phyloP scores from a whole-genome alignment of 2,329 filamentous ascomycete genomes.

The Penicillium sp. region DNA sequence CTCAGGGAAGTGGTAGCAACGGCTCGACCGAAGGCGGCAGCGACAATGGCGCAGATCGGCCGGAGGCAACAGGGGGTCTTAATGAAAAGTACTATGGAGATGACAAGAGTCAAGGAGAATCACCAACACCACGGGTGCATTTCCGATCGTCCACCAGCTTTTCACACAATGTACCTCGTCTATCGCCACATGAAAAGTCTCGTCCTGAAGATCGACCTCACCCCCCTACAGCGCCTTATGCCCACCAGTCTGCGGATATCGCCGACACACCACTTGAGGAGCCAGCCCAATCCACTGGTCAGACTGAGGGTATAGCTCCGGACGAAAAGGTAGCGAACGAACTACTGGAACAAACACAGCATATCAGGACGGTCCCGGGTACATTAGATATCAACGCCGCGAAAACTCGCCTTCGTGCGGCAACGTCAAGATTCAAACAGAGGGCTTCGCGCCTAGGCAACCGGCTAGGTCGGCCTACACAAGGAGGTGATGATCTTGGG shows the following conservation, averaged over 20 bases:
- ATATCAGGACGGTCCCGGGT: not conserved
- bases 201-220: slow-evolving; percentile 15
- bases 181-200: slow-evolving; percentile 4
- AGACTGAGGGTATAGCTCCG: not conserved
- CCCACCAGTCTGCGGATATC: slow-evolving; percentile 29
- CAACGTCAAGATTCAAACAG: slow-evolving; percentile 6
- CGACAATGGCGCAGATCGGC: not conserved
- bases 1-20: not conserved
- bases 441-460: slow-evolving; percentile 16
- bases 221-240: slow-evolving; percentile 19
- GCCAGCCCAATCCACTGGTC: not conserved
- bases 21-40: not conserved
- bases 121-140: slow-evolving; percentile 9
- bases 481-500: slow-evolving; percentile 28
- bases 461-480: slow-evolving; percentile 23
- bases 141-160: slow-evolving; percentile 15
- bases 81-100: not conserved
- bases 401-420: slow-evolving; percentile 1
- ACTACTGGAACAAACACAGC: not conserved
- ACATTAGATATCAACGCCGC: not conserved
- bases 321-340: slow-evolving; percentile 5
- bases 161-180: slow-evolving; percentile 1
- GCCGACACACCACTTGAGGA: slow-evolving; percentile 20
- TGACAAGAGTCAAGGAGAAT: not conserved
- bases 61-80: not conserved